These are phyloP conservation scores for Anacardium occidentale DNA, from an alignment of 345 rosid genomes.

Conservation along the genomic window DNA sequence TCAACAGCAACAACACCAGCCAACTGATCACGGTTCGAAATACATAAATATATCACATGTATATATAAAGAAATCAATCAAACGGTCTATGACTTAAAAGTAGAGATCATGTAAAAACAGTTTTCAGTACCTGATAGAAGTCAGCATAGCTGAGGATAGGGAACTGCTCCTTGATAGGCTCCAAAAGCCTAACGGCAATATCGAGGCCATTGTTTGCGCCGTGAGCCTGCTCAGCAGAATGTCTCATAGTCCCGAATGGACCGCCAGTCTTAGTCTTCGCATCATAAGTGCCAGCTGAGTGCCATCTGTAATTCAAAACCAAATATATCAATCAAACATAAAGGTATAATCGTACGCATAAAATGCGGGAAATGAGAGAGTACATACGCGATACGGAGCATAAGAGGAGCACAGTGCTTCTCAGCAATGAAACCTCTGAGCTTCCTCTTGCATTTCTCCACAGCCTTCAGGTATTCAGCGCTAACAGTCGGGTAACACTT, in stretches of 20 bases:
- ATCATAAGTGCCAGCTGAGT: slow-evolving; percentile 94
- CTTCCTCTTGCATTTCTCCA: slow-evolving; percentile 81
- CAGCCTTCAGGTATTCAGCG: slow-evolving; percentile 70
- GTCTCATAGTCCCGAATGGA: slow-evolving; percentile 91
- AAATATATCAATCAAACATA: background rate
- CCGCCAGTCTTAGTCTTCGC: slow-evolving; percentile 83
- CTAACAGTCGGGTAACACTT: slow-evolving; percentile 83
- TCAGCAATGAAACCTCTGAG: slow-evolving; percentile 86
- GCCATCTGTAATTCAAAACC: slow-evolving; percentile 62
- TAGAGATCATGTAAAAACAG: too few relatives aligned
- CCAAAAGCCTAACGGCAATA: slow-evolving; percentile 76
- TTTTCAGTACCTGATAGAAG: slow-evolving; percentile 63
- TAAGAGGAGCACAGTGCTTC: slow-evolving; percentile 90
- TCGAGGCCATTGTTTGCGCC: slow-evolving; percentile 86
- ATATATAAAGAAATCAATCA: background rate
- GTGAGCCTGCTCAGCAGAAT: slow-evolving; percentile 66
- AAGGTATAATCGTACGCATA: background rate
- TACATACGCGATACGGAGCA: slow-evolving; percentile 91
- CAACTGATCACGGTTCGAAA: slow-evolving; percentile 38
- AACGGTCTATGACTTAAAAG: background rate
- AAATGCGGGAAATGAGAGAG: background rate
- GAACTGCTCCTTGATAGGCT: slow-evolving; percentile 84
- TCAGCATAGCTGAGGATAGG: slow-evolving; percentile 67
- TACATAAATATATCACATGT: too few relatives aligned
- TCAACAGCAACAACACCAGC: slow-evolving; percentile 97